Evolutionary conservation across 192 early-diverging fungal genomes (phyloP).

Genomic region (Coemansia reversa): DNA sequence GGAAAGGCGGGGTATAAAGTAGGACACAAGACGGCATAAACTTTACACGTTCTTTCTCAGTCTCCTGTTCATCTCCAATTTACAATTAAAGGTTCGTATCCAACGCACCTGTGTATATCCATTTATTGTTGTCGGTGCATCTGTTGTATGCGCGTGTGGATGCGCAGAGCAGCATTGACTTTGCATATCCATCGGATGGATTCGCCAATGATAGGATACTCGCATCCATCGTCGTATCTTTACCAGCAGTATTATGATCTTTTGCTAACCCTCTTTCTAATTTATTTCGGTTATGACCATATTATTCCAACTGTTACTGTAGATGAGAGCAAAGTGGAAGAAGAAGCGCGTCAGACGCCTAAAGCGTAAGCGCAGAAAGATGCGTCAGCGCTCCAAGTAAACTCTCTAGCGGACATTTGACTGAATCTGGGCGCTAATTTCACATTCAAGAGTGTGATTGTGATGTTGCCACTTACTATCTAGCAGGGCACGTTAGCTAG

Average conservation of each 20-base stretch:
- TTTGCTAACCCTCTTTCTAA: no score
- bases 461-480: no score
- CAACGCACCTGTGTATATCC: background rate
- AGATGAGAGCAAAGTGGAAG: conserved; percentile 74
- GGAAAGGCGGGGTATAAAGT: background rate
- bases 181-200: background rate
- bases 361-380: conserved; percentile 77
- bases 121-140: no score
- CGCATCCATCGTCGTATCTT: no score
- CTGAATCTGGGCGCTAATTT: background rate
- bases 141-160: no score
- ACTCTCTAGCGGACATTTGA: conserved; percentile 1
- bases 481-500: no score
- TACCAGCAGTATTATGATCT: no score
- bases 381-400: conserved; percentile 66
- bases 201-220: background rate
- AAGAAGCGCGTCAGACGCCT: conserved; percentile 72
- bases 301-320: background rate
- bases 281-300: background rate
- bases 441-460: no score
- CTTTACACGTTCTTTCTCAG: conserved; percentile 8
- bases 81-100: conserved; percentile 1
- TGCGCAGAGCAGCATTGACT: no score
- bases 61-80: conserved; percentile 11
- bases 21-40: background rate